Evolutionary conservation across 2,329 filamentous ascomycete genomes (phyloP), one percentile per base, ranked within the genome.

Genomic region (Rhytidhysteron rufulum): DNA sequence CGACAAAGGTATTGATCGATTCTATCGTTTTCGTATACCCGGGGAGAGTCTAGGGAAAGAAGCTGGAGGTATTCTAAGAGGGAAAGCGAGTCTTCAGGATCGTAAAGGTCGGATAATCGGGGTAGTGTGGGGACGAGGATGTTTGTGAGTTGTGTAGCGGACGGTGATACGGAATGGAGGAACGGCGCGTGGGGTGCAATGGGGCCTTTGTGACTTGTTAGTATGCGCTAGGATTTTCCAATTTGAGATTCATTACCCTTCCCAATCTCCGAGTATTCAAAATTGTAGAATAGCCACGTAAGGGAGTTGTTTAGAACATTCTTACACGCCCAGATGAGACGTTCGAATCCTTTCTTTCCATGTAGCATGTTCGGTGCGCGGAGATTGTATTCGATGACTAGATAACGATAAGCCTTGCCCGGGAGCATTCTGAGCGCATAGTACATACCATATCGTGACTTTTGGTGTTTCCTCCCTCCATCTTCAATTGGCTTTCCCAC

Each of bases 311-410:
- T 79, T 17, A 96, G 71, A 17, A 88, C 87, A 47, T 88, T 87
- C 53, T 84, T 83, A 62, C 83, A 88, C 11, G 88, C 88, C 73
- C 86, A 86, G 5, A 83, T 62, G 11, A 95, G 70, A 33, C 88
- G 75, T 47, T 90, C 83, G 55, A 94, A 95, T 0, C 82, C 85
- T 48, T 85, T 89, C 62, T 88, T 93, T 3, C 89, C 89, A 39
- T 82, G 83, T 6, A 88, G 63, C 87, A 95, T 95, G 0, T 82
- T 82, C 1, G 82, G 77, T 4, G 75, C 71, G 15, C 83, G 78
- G 20, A 98, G 75, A 44, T 97, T 83, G 37, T 85, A 73, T 52
- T 91, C 80, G 33, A 97, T 78, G 20, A 83, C 86, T 93, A 33
- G 15, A 6, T n/a, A n/a, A n/a, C n/a, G n/a, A n/a, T n/a, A n/a